phyloP scores from a whole-genome alignment of 306 rosid genomes.

The Casuarina cunninghamiana region DNA sequence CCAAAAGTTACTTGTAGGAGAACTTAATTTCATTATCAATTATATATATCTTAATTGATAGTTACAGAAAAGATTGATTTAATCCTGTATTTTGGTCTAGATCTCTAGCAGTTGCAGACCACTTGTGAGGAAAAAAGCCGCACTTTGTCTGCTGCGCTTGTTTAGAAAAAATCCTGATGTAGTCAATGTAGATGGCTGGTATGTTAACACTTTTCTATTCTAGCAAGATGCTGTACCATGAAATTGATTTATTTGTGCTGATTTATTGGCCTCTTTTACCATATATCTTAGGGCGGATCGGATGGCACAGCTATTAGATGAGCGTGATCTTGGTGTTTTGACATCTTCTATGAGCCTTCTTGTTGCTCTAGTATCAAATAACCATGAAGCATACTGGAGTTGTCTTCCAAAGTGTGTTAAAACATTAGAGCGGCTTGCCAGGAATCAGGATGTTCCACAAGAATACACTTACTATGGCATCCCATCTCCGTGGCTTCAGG shows the following conservation, averaged over 20 bases:
- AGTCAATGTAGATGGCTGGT: slow-evolving; percentile 99
- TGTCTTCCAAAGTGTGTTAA: slow-evolving; percentile 97
- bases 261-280: slow-evolving; percentile 25
- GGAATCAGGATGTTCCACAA: slow-evolving; percentile 96
- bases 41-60: slow-evolving; percentile 1
- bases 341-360: slow-evolving; percentile 99
- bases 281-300: slow-evolving; percentile 84
- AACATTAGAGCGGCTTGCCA: slow-evolving; percentile 89
- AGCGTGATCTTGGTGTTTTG: slow-evolving; percentile 96
- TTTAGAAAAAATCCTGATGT: slow-evolving; percentile 99
- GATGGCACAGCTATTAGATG: slow-evolving; percentile 98
- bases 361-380: slow-evolving; percentile 88
- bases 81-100: slow-evolving; percentile 47
- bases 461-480: slow-evolving; percentile 99
- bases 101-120: slow-evolving; percentile 99
- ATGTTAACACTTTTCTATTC: slow-evolving; percentile 39
- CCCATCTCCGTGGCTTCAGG: slow-evolving; percentile 99
- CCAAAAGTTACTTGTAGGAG: slow-evolving; percentile 87
- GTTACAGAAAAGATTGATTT: slow-evolving; percentile 31
- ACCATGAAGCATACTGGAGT: slow-evolving; percentile 94
- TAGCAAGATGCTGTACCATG: slow-evolving; percentile 19
- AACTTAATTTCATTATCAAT: neutral
- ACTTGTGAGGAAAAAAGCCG: slow-evolving; percentile 96
- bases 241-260: slow-evolving; percentile 9
- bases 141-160: slow-evolving; percentile 90